Conservation (phyloP, 2,329 filamentous ascomycete genomes). For the Penicillium vulpinum region DNA sequence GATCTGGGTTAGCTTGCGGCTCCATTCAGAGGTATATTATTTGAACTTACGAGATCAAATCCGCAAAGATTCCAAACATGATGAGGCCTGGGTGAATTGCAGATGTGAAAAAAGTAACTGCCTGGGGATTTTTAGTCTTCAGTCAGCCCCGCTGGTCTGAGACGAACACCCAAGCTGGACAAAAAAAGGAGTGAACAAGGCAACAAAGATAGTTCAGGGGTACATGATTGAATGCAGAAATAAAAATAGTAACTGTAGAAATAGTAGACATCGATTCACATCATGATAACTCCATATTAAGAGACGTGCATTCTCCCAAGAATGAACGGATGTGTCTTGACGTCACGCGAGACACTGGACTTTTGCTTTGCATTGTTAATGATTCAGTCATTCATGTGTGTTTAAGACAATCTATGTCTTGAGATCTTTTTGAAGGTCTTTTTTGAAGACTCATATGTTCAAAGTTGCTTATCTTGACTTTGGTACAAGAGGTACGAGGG, state of each 20-base stretch:
- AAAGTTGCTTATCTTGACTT: not conserved
- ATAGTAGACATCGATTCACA: not conserved
- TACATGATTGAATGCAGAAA: not conserved
- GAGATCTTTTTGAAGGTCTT: not conserved
- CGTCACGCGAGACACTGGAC: conserved; percentile 1
- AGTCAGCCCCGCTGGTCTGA: conserved; percentile 11
- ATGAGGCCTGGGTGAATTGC: conserved; percentile 20
- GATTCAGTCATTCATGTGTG: not conserved
- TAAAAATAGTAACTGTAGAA: not conserved
- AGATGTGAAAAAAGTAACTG: conserved; percentile 7
- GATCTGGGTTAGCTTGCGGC: conserved; percentile 15
- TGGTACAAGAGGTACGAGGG: not conserved
- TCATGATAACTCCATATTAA: not conserved
- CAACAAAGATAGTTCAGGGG: conserved; percentile 8
- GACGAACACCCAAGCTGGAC: not conserved
- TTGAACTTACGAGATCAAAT: conserved; percentile 70
- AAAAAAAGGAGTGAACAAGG: conserved; percentile 2
- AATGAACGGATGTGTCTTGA: conserved; percentile 2
- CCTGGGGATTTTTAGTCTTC: conserved; percentile 2
- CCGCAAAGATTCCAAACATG: conserved; percentile 78
- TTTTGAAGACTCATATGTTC: not conserved
- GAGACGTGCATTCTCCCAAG: not conserved
- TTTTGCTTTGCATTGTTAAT: not conserved
- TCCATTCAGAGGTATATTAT: not conserved
- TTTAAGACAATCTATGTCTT: not conserved